Conservation (phyloP, 805 yeast genomes). For the Millerago galiae region DNA sequence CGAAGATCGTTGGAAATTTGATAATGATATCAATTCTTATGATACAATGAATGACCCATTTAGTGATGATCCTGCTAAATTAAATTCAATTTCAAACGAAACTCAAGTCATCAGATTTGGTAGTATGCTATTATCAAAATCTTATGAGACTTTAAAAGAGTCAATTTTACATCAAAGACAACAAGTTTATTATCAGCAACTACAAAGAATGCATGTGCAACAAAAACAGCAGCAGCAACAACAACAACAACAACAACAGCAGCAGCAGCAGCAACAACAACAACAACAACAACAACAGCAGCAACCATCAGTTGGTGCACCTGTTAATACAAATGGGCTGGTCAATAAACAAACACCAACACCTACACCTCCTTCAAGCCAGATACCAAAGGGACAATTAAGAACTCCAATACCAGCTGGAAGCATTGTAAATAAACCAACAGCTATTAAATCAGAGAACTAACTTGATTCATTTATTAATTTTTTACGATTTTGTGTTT, state of each 20-base stretch:
- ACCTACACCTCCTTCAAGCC: background rate
- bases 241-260: constrained; percentile 25
- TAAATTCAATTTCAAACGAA: constrained; percentile 76
- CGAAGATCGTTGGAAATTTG: constrained; percentile 63
- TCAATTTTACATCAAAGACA: constrained; percentile 70
- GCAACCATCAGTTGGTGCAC: background rate
- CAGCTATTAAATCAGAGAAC: constrained; percentile 8
- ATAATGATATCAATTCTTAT: constrained; percentile 40
- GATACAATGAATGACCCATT: constrained; percentile 42
- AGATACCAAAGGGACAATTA: constrained; percentile 3
- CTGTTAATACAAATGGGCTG: background rate
- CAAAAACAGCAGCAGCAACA: constrained; percentile 21
- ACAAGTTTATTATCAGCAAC: constrained; percentile 28
- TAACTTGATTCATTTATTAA: background rate
- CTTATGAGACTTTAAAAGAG: constrained; percentile 73
- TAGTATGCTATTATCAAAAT: constrained; percentile 80
- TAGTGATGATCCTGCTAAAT: constrained; percentile 70
- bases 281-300: constrained; percentile 9
- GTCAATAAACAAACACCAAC: constrained; percentile 1
- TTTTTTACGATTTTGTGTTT: background rate
- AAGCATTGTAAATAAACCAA: constrained; percentile 5
- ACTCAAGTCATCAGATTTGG: constrained; percentile 91
- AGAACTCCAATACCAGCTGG: constrained; percentile 1
- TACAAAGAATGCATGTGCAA: constrained; percentile 22
- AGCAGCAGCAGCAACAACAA: constrained; percentile 26